Conservation (phyloP, 2,329 filamentous ascomycete genomes). For the Talaromyces sp. region DNA sequence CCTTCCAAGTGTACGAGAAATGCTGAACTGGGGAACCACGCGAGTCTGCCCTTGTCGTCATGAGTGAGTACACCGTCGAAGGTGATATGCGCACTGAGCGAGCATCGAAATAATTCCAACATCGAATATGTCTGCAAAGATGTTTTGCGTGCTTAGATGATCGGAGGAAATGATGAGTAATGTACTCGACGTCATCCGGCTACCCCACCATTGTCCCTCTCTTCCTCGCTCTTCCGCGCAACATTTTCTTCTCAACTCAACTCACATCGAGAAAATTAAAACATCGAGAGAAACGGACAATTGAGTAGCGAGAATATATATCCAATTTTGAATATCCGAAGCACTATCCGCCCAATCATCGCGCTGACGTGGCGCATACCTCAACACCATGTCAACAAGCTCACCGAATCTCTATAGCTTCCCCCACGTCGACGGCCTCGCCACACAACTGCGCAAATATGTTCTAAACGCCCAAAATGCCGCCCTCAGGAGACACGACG, state of each 20-base stretch:
- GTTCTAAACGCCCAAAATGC: slow-evolving; percentile 75
- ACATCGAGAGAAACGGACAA: background rate
- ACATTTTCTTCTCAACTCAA: background rate
- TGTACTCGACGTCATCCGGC: background rate
- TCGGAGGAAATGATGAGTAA: background rate
- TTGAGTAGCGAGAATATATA: background rate
- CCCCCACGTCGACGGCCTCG: slow-evolving; percentile 62
- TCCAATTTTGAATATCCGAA: no score
- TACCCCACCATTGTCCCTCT: background rate
- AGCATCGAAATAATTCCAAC: slow-evolving; percentile 14
- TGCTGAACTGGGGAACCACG: no score
- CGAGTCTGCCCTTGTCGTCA: slow-evolving; percentile 18
- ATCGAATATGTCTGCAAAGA: slow-evolving; percentile 16
- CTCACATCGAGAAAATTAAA: background rate
- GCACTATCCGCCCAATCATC: background rate
- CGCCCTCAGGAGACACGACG: slow-evolving; percentile 71
- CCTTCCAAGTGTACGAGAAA: no score
- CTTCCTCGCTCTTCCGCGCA: background rate
- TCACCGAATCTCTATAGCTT: slow-evolving; percentile 72
- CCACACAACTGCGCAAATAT: slow-evolving; percentile 72
- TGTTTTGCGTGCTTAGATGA: slow-evolving; percentile 15
- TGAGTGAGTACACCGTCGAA: slow-evolving; percentile 13
- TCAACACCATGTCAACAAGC: slow-evolving; percentile 31
- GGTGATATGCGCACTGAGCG: slow-evolving; percentile 4
- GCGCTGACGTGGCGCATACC: background rate